Evolutionary conservation across 1,139 yeast genomes (phyloP).

Genomic region (Geotrichum histeridarum): DNA sequence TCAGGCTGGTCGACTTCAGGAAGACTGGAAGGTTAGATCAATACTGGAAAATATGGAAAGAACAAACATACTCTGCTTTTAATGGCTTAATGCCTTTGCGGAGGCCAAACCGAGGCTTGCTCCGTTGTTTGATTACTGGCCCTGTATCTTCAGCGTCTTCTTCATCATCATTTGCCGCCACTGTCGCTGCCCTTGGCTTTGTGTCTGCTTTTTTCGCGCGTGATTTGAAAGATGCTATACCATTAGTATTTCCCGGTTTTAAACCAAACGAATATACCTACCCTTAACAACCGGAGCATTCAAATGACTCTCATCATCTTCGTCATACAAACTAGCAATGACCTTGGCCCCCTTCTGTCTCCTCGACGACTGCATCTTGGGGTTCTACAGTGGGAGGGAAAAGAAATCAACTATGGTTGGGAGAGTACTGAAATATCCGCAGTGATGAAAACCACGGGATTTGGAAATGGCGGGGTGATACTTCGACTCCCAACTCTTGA

Average conservation of each 20-base stretch:
- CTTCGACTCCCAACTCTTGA: background rate
- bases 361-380: constrained; percentile 9
- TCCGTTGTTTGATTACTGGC: background rate
- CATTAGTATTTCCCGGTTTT: no score
- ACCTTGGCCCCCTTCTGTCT: constrained; percentile 11
- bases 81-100: constrained; percentile 1
- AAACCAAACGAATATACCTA: no score
- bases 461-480: background rate
- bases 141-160: constrained; percentile 2
- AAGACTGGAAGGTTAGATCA: background rate
- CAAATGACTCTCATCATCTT: background rate
- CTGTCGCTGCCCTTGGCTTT: background rate
- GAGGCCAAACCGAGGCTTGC: constrained; percentile 1
- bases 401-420: background rate
- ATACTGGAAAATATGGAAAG: no score
- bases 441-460: constrained; percentile 1
- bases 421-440: background rate
- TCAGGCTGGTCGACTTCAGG: background rate
- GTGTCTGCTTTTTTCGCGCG: constrained; percentile 6
- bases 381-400: background rate
- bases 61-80: constrained; percentile 1
- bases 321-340: constrained; percentile 10
- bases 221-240: constrained; percentile 3
- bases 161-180: background rate
- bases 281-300: background rate